phyloP scores from a whole-genome alignment of 1,284 basidiomycete species.

The Mycena sp. region DNA sequence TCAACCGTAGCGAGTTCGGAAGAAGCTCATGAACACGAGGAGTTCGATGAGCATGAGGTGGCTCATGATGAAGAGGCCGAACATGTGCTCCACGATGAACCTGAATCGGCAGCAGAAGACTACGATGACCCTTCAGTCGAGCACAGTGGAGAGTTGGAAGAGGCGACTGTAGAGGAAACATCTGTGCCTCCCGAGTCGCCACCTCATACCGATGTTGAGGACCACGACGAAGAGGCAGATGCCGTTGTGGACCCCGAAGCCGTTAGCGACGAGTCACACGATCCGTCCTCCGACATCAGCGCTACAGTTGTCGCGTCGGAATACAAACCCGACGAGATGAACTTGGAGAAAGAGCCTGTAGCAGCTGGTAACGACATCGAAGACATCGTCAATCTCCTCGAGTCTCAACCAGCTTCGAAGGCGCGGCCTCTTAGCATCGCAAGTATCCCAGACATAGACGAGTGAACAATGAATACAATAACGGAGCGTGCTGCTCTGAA shows the following conservation, averaged over 20 bases:
- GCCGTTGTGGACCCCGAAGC: slow-evolving; percentile 17
- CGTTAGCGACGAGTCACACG: slow-evolving; percentile 27
- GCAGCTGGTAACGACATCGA: slow-evolving; percentile 54
- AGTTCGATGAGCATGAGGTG: slow-evolving; percentile 20
- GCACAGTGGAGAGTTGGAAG: slow-evolving; percentile 16
- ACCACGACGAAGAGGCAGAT: slow-evolving; percentile 34
- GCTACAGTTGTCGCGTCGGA: slow-evolving; percentile 30
- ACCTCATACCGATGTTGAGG: too few species aligned
- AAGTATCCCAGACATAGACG: slow-evolving; percentile 54
- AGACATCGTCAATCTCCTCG: slow-evolving; percentile 72
- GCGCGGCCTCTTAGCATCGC: slow-evolving; percentile 53
- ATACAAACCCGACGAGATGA: slow-evolving; percentile 20
- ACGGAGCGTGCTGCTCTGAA: not conserved
- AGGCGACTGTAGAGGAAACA: slow-evolving; percentile 6
- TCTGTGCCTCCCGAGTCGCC: slow-evolving; percentile 8
- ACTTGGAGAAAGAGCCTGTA: slow-evolving; percentile 15
- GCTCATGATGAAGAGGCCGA: slow-evolving; percentile 27
- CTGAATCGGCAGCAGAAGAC: slow-evolving; percentile 5
- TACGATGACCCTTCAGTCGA: slow-evolving; percentile 17
- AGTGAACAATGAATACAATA: slow-evolving; percentile 8
- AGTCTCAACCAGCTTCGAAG: slow-evolving; percentile 49
- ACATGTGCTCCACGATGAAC: slow-evolving; percentile 24
- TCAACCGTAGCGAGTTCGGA: slow-evolving; percentile 7
- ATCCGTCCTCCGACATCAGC: slow-evolving; percentile 11
- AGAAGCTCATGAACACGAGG: slow-evolving; percentile 25